A percentile compares a stretch with the other conserved stretches of the same genome.
Evolutionary conservation across 2,329 filamentous ascomycete genomes (phyloP).

Genomic region (Mariannaea elegans): DNA sequence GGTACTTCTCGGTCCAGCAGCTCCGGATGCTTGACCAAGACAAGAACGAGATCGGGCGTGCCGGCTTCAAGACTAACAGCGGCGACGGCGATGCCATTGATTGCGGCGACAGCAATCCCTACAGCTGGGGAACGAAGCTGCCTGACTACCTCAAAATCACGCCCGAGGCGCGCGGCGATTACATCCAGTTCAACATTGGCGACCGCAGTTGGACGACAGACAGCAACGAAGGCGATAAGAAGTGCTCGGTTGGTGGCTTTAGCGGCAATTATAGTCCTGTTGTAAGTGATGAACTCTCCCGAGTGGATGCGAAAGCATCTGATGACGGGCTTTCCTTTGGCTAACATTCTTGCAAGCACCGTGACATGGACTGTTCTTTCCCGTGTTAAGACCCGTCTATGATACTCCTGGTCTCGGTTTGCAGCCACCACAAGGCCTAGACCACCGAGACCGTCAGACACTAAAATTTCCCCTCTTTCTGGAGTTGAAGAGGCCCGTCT

Average conservation of each 20-base stretch:
- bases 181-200: slow-evolving; percentile 9
- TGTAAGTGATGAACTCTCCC: background rate
- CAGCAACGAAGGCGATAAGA: background rate
- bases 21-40: background rate
- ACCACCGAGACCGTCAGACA: too few species aligned
- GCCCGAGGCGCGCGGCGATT: background rate
- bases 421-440: too few species aligned
- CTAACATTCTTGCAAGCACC: background rate
- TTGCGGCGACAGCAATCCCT: background rate
- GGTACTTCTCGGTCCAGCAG: background rate
- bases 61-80: slow-evolving; percentile 2
- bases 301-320: too few species aligned
- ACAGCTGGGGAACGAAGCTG: background rate
- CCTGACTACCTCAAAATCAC: background rate
- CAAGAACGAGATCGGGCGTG: slow-evolving; percentile 2
- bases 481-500: too few species aligned
- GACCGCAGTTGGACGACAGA: background rate
- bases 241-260: background rate
- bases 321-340: background rate
- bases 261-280: background rate
- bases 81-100: background rate
- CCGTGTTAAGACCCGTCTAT: background rate
- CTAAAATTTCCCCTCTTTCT: too few species aligned
- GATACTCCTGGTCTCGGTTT: too few species aligned
- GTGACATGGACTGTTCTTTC: background rate